Base-by-base conservation (phyloP, 2,329 filamentous ascomycete genomes). In the Podosphaera leucotricha region DNA sequence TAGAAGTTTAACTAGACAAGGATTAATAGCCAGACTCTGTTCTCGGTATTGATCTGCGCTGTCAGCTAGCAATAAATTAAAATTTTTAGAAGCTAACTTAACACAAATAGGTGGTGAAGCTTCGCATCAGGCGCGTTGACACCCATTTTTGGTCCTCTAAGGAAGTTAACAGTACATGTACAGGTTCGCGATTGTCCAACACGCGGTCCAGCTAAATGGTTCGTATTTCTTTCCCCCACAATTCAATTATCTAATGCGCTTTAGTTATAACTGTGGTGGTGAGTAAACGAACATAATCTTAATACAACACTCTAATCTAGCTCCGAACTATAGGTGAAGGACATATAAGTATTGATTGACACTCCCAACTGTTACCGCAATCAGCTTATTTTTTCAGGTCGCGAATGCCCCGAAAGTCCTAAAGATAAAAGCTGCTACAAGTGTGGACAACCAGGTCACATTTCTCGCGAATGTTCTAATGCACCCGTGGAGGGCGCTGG, bases 381-480 rank as follows among this genome's bases (percentile, higher is more conserved):
- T 46, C 44, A 56, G 46, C 57, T 45, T 44, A 39, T 43, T 28
- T 13, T 45, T 22, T 6, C 49, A 80, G 77, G 80, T 72, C 83
- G 86, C 63, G 87, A 95, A 61, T 95, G 87, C 71, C 77, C 80
- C 50, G 76, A 83, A 61, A 79, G 84, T 47, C 75, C 81, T 57
- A 92, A 92, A 70, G 84, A 93, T 65, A 85, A 80, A 68, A 71
- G 75, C 56, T 80, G 75, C 68, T 80, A 80, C 66, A 72, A 78
- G 57, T 85, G 80, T 67, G 82, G 82, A 59, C 74, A 81, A 63
- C 65, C 76, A 53, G 87, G 85, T 50, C 87, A 95, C 71, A 81
- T 94, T 62, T 90, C 82, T 56, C 85, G 87, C 56, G 86, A 94
- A 38, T 60, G 57, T 54, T 49, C 52, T 43, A 60, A 57, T 51